Base-by-base conservation (phyloP, 2,329 filamentous ascomycete genomes). In the Harringtonia lauricola region DNA sequence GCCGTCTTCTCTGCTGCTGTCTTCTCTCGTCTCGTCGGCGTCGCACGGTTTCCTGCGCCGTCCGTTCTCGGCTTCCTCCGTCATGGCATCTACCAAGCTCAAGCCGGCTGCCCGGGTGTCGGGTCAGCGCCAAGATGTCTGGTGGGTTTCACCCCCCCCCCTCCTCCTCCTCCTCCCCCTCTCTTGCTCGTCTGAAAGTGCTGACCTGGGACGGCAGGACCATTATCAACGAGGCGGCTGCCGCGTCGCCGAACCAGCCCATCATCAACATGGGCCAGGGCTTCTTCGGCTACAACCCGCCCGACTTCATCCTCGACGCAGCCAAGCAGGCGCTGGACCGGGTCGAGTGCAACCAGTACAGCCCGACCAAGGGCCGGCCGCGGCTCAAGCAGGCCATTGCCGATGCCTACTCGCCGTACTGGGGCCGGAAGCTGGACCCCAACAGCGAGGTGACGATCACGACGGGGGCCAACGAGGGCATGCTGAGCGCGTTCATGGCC, bases 291-390 rank as follows among this genome's bases (percentile, higher is more conserved):
- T 96, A 96, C 64, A 96, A 96, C 59, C 90, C 90, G 45, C 90
- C 90, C 8, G 64, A 81, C 30, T 96, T 95, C 63, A 87, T 95
- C 51, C 70, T 95, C 51, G 76, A 95, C 54, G 92, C 92, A 35
- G 92, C 92, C 41, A 96, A 95, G 64, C 70, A 82, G 33, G 89
- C 90, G 33, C 74, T 98, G 41, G 83, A 95, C 58, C 76, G 79
- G 41, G 90, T 98, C 19, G 92, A 96, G 53, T 95, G 90, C 74
- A 98, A 98, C 64, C 92, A 98, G 70, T 98, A 98, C 72, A 90
- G 88, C 19, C 92, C 89, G 3, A 95, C 92, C 18, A 92, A 88
- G 72, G 92, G 92, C 48, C 81, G 90, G 8, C 90, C 92, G 35
- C 77, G 90, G 44, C 72, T 98, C 57, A 90, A 83, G 72, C 86